Conservation (phyloP, 495 filamentous ascomycete genomes). For the Trichoderma erinaceum region DNA sequence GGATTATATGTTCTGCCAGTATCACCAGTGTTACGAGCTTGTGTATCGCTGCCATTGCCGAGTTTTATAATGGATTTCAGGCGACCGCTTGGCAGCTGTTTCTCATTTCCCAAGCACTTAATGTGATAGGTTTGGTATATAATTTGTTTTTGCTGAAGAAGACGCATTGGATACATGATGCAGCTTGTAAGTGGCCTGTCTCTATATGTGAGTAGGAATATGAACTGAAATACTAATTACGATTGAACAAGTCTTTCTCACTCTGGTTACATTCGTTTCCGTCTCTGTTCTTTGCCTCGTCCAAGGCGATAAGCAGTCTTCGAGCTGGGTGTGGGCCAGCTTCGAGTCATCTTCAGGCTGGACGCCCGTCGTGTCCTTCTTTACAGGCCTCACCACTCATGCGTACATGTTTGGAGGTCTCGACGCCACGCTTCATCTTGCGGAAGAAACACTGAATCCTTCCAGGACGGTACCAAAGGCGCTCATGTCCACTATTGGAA, state of each 20-base stretch:
- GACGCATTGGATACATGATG: background rate
- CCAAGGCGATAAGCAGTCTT: background rate
- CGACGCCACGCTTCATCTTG: slow-evolving; percentile 1
- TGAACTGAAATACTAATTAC: background rate
- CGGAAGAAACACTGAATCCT: background rate
- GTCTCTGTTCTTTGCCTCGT: background rate
- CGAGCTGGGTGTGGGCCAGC: background rate
- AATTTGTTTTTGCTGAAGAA: background rate
- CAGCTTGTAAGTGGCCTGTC: background rate
- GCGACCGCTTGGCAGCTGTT: slow-evolving; percentile 1
- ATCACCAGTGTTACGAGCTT: background rate
- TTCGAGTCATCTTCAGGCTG: background rate
- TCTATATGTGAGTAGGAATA: background rate
- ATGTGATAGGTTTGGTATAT: background rate
- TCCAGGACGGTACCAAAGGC: background rate
- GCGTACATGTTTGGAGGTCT: slow-evolving; percentile 5
- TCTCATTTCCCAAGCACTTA: background rate
- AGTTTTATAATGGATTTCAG: slow-evolving; percentile 1
- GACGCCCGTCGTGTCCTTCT: background rate
- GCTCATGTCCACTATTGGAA: background rate
- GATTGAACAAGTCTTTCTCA: background rate
- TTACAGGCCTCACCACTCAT: background rate
- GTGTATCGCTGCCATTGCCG: background rate
- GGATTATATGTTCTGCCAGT: background rate
- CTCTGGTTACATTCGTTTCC: background rate